phyloP scores from a whole-genome alignment of 1,284 basidiomycete genomes.

The Irpex sp. region DNA sequence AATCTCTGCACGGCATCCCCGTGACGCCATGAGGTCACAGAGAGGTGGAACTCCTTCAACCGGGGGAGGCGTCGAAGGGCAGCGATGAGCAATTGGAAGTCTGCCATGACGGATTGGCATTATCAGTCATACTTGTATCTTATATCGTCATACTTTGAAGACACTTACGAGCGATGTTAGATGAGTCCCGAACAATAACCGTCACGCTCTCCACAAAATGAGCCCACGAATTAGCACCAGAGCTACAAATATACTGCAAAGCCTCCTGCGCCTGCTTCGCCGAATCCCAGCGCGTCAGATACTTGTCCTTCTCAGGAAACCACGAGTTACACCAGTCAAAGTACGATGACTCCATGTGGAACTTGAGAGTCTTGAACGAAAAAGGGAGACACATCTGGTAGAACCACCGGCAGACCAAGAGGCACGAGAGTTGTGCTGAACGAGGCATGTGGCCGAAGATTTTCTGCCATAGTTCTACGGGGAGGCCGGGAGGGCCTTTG shows the following conservation, averaged over 20 bases:
- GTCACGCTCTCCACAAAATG: background rate
- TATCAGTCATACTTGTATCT: background rate
- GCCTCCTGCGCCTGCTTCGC: background rate
- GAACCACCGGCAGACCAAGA: slow-evolving; percentile 7
- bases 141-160: background rate
- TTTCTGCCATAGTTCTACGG: slow-evolving; percentile 13
- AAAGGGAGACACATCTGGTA: background rate
- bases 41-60: background rate
- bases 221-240: background rate
- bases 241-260: background rate
- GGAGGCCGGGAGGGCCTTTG: slow-evolving; percentile 3
- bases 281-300: background rate
- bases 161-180: background rate
- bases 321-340: background rate
- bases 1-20: background rate
- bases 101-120: background rate
- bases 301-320: background rate
- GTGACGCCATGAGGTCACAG: background rate
- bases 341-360: slow-evolving; percentile 4
- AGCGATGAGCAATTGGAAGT: background rate
- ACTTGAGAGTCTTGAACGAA: slow-evolving; percentile 2
- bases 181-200: background rate
- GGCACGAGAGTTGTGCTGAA: slow-evolving; percentile 2
- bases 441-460: slow-evolving; percentile 6
- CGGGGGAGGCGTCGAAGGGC: background rate